These are phyloP conservation scores for Lophiostoma macrostomum DNA, from an alignment of 495 filamentous ascomycete genomes.

Conservation along the genomic window DNA sequence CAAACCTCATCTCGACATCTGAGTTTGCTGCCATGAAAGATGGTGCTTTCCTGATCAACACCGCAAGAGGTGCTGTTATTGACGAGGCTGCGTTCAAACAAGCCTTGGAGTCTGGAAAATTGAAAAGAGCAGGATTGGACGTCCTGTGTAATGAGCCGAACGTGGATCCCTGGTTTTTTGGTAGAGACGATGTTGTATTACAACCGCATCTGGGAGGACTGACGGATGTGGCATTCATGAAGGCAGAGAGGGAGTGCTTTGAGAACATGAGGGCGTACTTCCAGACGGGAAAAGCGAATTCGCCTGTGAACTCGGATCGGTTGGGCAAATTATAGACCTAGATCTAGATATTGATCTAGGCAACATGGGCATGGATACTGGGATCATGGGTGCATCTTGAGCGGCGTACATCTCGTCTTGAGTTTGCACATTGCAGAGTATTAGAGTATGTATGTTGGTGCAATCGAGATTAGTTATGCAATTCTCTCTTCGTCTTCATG, in stretches of 20 bases:
- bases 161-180: slow-evolving; percentile 15
- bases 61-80: slow-evolving; percentile 73
- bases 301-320: slow-evolving; percentile 40
- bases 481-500: too few species aligned
- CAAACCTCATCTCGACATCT: slow-evolving; percentile 63
- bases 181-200: slow-evolving; percentile 20
- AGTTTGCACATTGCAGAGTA: too few species aligned
- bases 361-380: too few species aligned
- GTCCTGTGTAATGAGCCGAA: slow-evolving; percentile 30
- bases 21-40: slow-evolving; percentile 71
- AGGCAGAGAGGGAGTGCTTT: slow-evolving; percentile 42
- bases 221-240: slow-evolving; percentile 40
- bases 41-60: slow-evolving; percentile 78
- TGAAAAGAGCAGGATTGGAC: slow-evolving; percentile 26
- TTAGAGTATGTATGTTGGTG: too few species aligned
- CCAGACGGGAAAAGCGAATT: slow-evolving; percentile 39
- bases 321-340: too few species aligned
- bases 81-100: slow-evolving; percentile 54
- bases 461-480: too few species aligned
- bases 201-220: slow-evolving; percentile 37
- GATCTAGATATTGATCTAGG: too few species aligned
- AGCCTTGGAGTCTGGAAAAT: slow-evolving; percentile 24
- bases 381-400: too few species aligned
- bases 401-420: too few species aligned
- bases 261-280: slow-evolving; percentile 45